phyloP scores from a whole-genome alignment of 495 filamentous ascomycete species.

The Talaromyces wortmannii region DNA sequence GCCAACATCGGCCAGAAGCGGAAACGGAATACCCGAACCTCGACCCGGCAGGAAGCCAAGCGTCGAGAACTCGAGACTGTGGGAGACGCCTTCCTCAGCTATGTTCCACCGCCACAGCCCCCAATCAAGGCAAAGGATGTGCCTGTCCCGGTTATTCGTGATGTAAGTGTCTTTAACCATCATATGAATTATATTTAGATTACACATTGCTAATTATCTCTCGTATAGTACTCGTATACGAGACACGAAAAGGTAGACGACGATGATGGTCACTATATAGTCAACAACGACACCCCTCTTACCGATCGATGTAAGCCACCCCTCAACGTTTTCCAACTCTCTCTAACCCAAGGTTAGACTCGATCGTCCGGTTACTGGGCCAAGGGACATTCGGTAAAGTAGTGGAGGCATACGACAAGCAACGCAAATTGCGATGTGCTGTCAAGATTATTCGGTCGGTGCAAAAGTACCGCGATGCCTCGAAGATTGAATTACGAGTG shows the following conservation, averaged over 20 bases:
- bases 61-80: slow-evolving; percentile 59
- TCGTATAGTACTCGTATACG: slow-evolving; percentile 28
- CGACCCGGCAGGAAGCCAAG: slow-evolving; percentile 74
- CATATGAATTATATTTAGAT: not conserved
- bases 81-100: slow-evolving; percentile 66
- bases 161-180: slow-evolving; percentile 55
- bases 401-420: slow-evolving; percentile 80
- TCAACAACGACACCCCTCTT: slow-evolving; percentile 71
- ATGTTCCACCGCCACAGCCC: slow-evolving; percentile 79
- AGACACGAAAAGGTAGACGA: slow-evolving; percentile 71
- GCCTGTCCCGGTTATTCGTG: slow-evolving; percentile 68
- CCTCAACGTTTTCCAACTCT: not conserved
- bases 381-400: slow-evolving; percentile 99
- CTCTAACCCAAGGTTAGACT: slow-evolving; percentile 48
- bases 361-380: slow-evolving; percentile 79
- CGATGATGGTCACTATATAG: slow-evolving; percentile 94
- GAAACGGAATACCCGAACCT: slow-evolving; percentile 74
- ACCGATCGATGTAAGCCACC: slow-evolving; percentile 78
- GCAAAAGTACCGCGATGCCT: slow-evolving; percentile 95
- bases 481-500: slow-evolving; percentile 91
- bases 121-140: slow-evolving; percentile 91
- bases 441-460: slow-evolving; percentile 98
- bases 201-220: slow-evolving; percentile 11
- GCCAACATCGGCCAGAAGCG: slow-evolving; percentile 70
- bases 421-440: slow-evolving; percentile 69